Conservation (phyloP, 2,329 filamentous ascomycete species). For the Colletotrichum cuscutae region DNA sequence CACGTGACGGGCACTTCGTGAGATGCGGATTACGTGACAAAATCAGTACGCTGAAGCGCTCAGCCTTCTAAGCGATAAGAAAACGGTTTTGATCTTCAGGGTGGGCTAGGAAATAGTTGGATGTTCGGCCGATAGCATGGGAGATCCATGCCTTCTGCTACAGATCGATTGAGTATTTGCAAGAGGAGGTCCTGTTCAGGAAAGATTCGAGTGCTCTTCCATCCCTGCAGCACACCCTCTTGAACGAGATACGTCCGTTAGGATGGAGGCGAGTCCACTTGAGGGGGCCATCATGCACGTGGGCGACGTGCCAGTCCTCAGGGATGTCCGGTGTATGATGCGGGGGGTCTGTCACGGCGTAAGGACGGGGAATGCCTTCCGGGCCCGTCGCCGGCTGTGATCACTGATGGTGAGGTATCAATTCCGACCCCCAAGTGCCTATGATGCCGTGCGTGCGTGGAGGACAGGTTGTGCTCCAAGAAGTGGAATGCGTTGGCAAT, state of each 20-base stretch:
- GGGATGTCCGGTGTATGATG: neutral
- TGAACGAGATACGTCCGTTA: slow-evolving; percentile 21
- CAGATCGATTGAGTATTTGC: neutral
- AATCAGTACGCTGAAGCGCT: neutral
- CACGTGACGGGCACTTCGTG: too few relatives aligned
- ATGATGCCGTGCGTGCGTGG: neutral
- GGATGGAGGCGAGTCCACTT: neutral
- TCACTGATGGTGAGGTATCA: neutral
- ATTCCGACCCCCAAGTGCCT: neutral
- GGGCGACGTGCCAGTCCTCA: slow-evolving; percentile 1
- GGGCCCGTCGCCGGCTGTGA: neutral
- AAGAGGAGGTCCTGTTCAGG: neutral
- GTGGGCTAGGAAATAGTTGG: neutral
- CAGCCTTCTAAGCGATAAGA: neutral
- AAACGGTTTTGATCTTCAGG: neutral
- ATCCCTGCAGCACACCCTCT: slow-evolving; percentile 16
- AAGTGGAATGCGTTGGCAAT: neutral
- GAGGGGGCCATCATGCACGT: slow-evolving; percentile 18
- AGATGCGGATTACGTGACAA: too few relatives aligned
- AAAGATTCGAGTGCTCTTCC: neutral
- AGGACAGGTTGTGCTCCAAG: neutral
- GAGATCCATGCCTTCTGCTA: neutral
- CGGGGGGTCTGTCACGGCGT: neutral
- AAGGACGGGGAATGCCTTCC: neutral
- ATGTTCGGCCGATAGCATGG: neutral